Conservation (phyloP, 352 stramenopile genomes). For the Ophiocytium majus region DNA sequence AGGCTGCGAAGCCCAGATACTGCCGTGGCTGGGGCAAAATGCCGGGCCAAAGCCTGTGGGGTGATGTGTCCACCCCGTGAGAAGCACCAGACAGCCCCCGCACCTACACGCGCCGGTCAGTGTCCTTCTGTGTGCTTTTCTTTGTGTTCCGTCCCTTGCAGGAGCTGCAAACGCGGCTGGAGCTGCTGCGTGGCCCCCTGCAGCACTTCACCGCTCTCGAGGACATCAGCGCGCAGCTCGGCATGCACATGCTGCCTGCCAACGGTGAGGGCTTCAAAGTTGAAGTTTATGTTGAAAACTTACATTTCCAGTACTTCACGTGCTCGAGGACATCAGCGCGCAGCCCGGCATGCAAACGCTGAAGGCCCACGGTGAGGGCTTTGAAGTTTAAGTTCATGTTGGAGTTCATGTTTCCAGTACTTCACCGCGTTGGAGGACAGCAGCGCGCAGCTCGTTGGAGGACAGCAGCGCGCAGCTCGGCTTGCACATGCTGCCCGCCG, state of each 20-base stretch:
- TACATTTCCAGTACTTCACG: too few species aligned
- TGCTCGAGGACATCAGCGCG: not conserved
- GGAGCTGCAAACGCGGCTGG: conserved; percentile 36
- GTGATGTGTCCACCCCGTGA: too few species aligned
- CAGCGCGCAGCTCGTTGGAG: too few species aligned
- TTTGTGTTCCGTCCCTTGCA: not conserved
- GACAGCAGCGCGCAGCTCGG: too few species aligned
- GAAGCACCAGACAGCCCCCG: too few species aligned
- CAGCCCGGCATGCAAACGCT: not conserved
- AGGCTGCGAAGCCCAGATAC: too few species aligned
- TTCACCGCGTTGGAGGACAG: not conserved
- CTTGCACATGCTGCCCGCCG: too few species aligned
- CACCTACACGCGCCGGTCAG: too few species aligned
- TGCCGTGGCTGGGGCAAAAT: too few species aligned
- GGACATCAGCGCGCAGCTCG: conserved; percentile 43
- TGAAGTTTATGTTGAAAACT: not conserved
- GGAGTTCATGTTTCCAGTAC: not conserved
- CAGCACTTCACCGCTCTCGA: conserved; percentile 48
- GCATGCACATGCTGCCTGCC: conserved; percentile 29
- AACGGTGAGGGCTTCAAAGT: not conserved
- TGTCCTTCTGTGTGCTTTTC: too few species aligned
- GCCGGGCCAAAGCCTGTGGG: too few species aligned
- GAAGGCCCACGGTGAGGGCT: not conserved
- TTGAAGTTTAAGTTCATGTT: not conserved
- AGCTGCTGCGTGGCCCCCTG: conserved; percentile 37